Conservation (phyloP, 139 green algal species). For the Helicosporidium sp. region DNA sequence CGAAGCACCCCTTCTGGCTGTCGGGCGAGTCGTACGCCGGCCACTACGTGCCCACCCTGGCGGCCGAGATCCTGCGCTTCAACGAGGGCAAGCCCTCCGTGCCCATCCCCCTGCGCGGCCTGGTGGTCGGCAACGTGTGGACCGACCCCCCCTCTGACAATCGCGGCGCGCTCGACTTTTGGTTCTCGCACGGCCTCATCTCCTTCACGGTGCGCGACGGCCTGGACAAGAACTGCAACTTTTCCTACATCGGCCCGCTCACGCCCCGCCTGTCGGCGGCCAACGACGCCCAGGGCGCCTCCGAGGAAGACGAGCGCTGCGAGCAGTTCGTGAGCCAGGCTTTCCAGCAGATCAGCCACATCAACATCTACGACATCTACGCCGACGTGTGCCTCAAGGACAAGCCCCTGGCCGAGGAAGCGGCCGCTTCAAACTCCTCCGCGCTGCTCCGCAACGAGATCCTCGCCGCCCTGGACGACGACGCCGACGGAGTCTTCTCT, state of each 20-base stretch:
- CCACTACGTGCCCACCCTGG: conserved; percentile 55
- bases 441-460: no score
- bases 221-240: conserved; percentile 30
- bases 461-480: no score
- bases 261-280: no score
- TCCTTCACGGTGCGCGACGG: conserved; percentile 14
- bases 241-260: conserved; percentile 24
- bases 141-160: conserved; percentile 61
- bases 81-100: conserved; percentile 11
- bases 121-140: conserved; percentile 70
- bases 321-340: conserved; percentile 9
- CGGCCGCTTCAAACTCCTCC: no score
- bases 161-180: conserved; percentile 40
- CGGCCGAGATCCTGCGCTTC: conserved; percentile 29
- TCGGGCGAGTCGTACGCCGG: conserved; percentile 22
- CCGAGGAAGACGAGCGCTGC: conserved; percentile 5
- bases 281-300: no score
- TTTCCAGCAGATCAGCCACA: conserved; percentile 20
- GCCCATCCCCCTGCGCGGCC: conserved; percentile 44
- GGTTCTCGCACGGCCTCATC: conserved; percentile 49
- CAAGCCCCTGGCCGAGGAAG: conserved; percentile 2
- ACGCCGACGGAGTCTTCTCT: background rate
- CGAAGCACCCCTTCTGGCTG: conserved; percentile 31
- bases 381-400: conserved; percentile 37
- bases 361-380: conserved; percentile 53